Evolutionary conservation across 495 filamentous ascomycete genomes (phyloP).

Genomic region (Penicillium canescens): DNA sequence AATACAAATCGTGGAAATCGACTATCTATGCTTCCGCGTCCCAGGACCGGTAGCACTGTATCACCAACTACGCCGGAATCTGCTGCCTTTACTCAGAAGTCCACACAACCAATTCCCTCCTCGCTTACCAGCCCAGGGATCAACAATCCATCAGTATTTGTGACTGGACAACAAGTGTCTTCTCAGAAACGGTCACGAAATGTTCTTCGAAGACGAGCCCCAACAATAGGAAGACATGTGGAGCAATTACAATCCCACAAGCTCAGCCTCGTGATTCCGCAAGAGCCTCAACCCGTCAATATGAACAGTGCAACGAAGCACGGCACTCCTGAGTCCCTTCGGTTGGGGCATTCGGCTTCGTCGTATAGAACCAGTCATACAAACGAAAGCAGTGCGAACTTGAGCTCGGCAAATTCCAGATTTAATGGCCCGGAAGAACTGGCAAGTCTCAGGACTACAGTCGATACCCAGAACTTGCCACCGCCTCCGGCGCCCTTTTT

Average conservation of each 20-base stretch:
- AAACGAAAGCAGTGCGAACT: conserved; percentile 12
- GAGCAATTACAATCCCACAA: conserved; percentile 30
- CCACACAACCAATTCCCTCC: conserved; percentile 18
- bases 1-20: conserved; percentile 23
- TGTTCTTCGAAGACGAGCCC: conserved; percentile 43
- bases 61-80: conserved; percentile 20
- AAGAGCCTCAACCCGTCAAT: conserved; percentile 9
- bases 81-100: conserved; percentile 12
- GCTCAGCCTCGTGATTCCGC: conserved; percentile 39
- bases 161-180: conserved; percentile 9
- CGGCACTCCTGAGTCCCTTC: conserved; percentile 6
- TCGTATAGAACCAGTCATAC: conserved; percentile 14
- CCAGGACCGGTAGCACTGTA: conserved; percentile 21
- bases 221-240: conserved; percentile 40
- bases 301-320: conserved; percentile 6
- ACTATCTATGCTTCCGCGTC: conserved; percentile 34
- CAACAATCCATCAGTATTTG: conserved; percentile 11
- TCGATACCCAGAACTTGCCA: conserved; percentile 59
- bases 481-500: conserved; percentile 67
- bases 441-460: conserved; percentile 44
- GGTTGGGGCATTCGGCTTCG: conserved; percentile 3
- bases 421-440: conserved; percentile 39
- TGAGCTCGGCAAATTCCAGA: conserved; percentile 8
- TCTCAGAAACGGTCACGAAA: conserved; percentile 36
- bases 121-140: conserved; percentile 20